phyloP scores from a whole-genome alignment of 805 yeast species.

The Grigorovia humatica region DNA sequence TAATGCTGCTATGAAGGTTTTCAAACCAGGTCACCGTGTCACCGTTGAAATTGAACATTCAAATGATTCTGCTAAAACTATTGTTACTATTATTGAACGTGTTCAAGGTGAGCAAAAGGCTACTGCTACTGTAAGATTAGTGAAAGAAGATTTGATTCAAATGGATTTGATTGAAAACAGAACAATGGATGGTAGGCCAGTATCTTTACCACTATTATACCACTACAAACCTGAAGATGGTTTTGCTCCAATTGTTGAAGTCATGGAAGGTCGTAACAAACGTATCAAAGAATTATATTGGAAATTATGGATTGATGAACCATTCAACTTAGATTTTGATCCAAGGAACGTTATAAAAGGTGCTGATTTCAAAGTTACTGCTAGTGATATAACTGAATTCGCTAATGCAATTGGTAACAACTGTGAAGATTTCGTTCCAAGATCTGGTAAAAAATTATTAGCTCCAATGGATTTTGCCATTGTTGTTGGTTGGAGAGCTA shows the following conservation, averaged over 20 bases:
- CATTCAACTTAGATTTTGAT: constrained; percentile 54
- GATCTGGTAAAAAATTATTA: constrained; percentile 70
- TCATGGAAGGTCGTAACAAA: constrained; percentile 80
- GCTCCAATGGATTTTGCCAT: constrained; percentile 99
- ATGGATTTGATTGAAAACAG: constrained; percentile 78
- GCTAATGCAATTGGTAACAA: constrained; percentile 96
- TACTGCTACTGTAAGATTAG: constrained; percentile 52
- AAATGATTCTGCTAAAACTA: constrained; percentile 43
- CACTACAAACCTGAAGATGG: constrained; percentile 77
- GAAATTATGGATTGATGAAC: constrained; percentile 84
- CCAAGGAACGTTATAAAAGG: constrained; percentile 67
- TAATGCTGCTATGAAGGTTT: constrained; percentile 72
- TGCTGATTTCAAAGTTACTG: constrained; percentile 53
- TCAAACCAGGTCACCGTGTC: constrained; percentile 59
- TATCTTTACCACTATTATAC: constrained; percentile 68
- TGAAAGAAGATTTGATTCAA: constrained; percentile 44
- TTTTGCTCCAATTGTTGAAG: constrained; percentile 90
- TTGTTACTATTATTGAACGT: constrained; percentile 55
- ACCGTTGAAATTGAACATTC: constrained; percentile 52
- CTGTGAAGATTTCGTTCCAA: constrained; percentile 88
- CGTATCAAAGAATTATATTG: constrained; percentile 95
- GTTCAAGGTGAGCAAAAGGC: constrained; percentile 60
- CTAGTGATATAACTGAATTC: constrained; percentile 76
- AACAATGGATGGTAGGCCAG: constrained; percentile 67
- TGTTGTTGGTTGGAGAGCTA: constrained; percentile 96